Evolutionary conservation across 2,329 filamentous ascomycete species (phyloP).

Genomic region (Phyllachora maydis): DNA sequence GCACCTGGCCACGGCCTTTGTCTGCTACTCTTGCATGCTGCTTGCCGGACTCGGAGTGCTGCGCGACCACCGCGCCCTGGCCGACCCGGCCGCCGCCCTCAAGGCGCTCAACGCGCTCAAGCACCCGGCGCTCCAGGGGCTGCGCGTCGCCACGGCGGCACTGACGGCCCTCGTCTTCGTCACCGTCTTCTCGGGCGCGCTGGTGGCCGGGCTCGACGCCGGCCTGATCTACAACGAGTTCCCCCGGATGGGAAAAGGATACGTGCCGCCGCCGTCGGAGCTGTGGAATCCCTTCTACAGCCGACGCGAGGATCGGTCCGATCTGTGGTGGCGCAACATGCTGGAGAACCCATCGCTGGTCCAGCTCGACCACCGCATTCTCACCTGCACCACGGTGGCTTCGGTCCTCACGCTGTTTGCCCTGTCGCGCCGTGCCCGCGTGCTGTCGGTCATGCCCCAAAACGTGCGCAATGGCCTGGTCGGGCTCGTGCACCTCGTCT

Average conservation of each 20-base stretch:
- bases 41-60: slow-evolving; percentile 72
- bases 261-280: slow-evolving; percentile 64
- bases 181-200: slow-evolving; percentile 81
- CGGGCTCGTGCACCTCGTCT: slow-evolving; percentile 67
- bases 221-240: slow-evolving; percentile 99
- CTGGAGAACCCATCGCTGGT: slow-evolving; percentile 92
- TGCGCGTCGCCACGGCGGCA: slow-evolving; percentile 52
- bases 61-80: slow-evolving; percentile 52
- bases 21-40: slow-evolving; percentile 89
- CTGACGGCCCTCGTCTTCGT: slow-evolving; percentile 62
- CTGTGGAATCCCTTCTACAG: slow-evolving; percentile 76
- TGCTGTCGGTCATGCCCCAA: slow-evolving; percentile 36
- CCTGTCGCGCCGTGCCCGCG: slow-evolving; percentile 50
- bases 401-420: slow-evolving; percentile 59
- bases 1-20: slow-evolving; percentile 76
- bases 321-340: slow-evolving; percentile 94
- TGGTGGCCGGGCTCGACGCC: slow-evolving; percentile 88
- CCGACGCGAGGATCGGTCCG: slow-evolving; percentile 53
- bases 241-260: slow-evolving; percentile 74
- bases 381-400: slow-evolving; percentile 77
- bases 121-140: slow-evolving; percentile 45
- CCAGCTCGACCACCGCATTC: slow-evolving; percentile 84
- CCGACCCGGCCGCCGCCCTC: slow-evolving; percentile 40
- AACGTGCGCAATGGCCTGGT: slow-evolving; percentile 47
- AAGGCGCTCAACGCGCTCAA: slow-evolving; percentile 39